Conservation (phyloP, 805 yeast genomes). For the Saturnispora mendoncae region DNA sequence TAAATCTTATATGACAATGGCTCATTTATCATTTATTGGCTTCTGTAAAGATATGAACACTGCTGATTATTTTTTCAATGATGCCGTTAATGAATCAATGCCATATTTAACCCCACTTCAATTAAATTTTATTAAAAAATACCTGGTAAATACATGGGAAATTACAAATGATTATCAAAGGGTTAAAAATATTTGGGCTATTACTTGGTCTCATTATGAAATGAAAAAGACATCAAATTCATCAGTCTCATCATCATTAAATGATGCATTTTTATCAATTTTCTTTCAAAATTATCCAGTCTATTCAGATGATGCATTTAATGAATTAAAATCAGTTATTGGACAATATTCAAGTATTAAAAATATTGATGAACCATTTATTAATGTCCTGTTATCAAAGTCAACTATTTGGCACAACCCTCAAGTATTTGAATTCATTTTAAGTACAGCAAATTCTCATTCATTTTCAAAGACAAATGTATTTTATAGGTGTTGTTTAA, state of each 20-base stretch:
- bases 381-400: constrained; percentile 65
- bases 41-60: constrained; percentile 62
- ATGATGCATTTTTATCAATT: constrained; percentile 57
- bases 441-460: constrained; percentile 50
- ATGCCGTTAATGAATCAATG: constrained; percentile 58
- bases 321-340: constrained; percentile 48
- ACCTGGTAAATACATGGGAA: constrained; percentile 51
- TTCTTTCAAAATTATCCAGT: constrained; percentile 54
- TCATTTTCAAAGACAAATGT: constrained; percentile 56
- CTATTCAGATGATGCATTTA: constrained; percentile 45
- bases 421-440: constrained; percentile 53
- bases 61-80: constrained; percentile 66
- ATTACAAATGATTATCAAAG: constrained; percentile 48
- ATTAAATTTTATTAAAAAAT: constrained; percentile 62
- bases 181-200: constrained; percentile 54
- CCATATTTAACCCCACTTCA: constrained; percentile 67
- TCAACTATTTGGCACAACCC: constrained; percentile 60
- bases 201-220: constrained; percentile 51
- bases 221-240: constrained; percentile 42
- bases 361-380: constrained; percentile 68
- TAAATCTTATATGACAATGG: constrained; percentile 53
- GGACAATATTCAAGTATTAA: constrained; percentile 46
- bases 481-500: constrained; percentile 62
- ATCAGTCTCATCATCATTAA: constrained; percentile 63
- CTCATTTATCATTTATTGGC: constrained; percentile 73